Evolutionary conservation across 1,284 basidiomycete genomes (phyloP), one percentile per base, ranked within the genome.

Genomic region (Earliella scabrosa): DNA sequence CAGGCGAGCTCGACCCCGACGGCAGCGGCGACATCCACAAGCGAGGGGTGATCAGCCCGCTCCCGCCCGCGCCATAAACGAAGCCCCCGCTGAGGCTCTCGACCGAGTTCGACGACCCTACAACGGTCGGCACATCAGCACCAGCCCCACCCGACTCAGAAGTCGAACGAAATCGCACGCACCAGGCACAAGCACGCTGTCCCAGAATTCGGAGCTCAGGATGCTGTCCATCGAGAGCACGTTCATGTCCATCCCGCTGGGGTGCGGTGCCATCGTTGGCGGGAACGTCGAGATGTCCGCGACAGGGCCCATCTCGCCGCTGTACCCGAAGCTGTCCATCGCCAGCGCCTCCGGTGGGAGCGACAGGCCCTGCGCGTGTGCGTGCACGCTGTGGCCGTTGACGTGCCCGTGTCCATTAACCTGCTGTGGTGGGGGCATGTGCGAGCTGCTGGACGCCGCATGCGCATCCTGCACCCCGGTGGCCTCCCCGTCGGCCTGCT

Each of bases 121-220:
- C 18, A 13, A 3, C 11, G 21, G 21, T 21, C 35, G 20, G 20
- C 20, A 6, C 47, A 27, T 36, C 23, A 45, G 16, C 29, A 3
- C 36, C 38, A 23, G 32, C 26, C 26, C 45, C 47, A 57, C 16
- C 49, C 21, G 43, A 23, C 23, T 16, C 21, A 46, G 20, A 24
- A 23, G 9, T 9, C 16, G 1, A 5, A 11, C 13, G 24, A 50
- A 36, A 27, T 21, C 43, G n/a, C 76, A 54, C 86, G 58, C 64
- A 90, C 90, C 91, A 64, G 90, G 91, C 41, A 93, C 86, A 29
- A 93, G 81, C 60, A 93, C 85, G 66, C 80, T 92, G 70, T 93
- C 91, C 91, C 90, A 93, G 70, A 93, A 93, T 38, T 83, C 83
- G 54, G 78, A 83, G 60, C 83, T 87, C 54, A 93, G 75, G 49